A percentile compares a stretch with the other conserved stretches of the same genome.
Evolutionary conservation across 805 yeast species (phyloP).

Genomic region (Candida silvicultrix): DNA sequence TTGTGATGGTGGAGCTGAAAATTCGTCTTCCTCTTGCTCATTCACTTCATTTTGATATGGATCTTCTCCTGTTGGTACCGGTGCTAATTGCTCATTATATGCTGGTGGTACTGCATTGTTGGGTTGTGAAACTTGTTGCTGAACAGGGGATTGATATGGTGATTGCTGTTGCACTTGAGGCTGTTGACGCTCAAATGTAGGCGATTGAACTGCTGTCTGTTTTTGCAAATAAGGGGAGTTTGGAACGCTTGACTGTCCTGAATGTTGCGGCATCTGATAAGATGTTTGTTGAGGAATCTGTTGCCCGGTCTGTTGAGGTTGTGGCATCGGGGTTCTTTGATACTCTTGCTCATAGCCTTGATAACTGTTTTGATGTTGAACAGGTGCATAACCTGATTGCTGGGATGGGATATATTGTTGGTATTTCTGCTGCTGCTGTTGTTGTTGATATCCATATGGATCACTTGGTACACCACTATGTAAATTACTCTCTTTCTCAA

Average conservation of each 20-base stretch:
- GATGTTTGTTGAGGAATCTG: background rate
- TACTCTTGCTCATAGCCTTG: too few relatives aligned
- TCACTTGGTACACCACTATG: conserved; percentile 9
- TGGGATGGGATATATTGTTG: conserved; percentile 5
- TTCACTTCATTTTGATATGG: conserved; percentile 6
- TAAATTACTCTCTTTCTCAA: conserved; percentile 27
- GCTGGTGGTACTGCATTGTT: background rate
- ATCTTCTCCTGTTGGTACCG: background rate
- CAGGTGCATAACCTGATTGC: conserved; percentile 2
- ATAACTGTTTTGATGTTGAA: background rate
- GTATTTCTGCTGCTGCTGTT: conserved; percentile 1
- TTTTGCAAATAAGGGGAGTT: too few relatives aligned
- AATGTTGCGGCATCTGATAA: background rate
- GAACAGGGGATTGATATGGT: background rate
- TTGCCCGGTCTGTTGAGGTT: too few relatives aligned
- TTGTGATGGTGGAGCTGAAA: conserved; percentile 12
- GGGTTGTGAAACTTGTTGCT: background rate
- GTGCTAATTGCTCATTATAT: background rate
- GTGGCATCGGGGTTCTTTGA: too few relatives aligned
- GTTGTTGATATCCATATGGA: conserved; percentile 7
- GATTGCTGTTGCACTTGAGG: background rate
- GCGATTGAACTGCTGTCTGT: background rate
- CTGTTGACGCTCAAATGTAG: background rate
- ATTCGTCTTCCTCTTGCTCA: conserved; percentile 17
- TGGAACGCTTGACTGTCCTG: too few relatives aligned